Conservation (phyloP, 75 land plant genomes). For the Sequoiadendron giganteum region DNA sequence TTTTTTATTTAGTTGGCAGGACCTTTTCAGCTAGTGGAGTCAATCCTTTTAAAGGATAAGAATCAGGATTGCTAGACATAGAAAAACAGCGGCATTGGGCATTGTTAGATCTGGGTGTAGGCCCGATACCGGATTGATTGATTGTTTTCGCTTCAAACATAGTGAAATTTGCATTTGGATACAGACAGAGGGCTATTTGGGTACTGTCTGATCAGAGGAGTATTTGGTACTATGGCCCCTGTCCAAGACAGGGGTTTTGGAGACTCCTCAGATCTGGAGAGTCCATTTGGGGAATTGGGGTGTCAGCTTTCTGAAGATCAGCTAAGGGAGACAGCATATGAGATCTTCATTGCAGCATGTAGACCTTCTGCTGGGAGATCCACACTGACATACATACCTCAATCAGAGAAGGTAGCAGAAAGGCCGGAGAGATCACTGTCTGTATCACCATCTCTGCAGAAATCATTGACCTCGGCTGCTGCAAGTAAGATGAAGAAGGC, state of each 20-base stretch:
- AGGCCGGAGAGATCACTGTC: conserved; percentile 12
- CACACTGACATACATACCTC: conserved; percentile 32
- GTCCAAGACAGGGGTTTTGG: conserved; percentile 11
- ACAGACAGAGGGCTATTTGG: background rate
- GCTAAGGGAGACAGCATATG: conserved; percentile 76
- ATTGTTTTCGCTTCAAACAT: background rate
- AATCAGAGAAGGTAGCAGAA: conserved; percentile 18
- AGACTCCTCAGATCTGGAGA: conserved; percentile 24
- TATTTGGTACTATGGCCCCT: conserved; percentile 10
- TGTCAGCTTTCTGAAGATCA: conserved; percentile 49
- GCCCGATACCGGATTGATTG: background rate
- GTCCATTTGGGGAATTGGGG: conserved; percentile 48
- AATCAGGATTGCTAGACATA: background rate
- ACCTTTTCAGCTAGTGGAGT: background rate
- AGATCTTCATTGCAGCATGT: conserved; percentile 74
- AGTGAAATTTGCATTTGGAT: background rate
- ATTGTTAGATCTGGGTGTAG: background rate
- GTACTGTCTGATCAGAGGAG: background rate
- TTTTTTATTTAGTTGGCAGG: background rate
- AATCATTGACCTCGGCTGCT: conserved; percentile 73
- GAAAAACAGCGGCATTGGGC: background rate
- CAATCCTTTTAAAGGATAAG: background rate
- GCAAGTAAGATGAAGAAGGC: conserved; percentile 93
- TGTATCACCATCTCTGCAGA: conserved; percentile 25
- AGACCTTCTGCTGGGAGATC: conserved; percentile 57